Conservation (phyloP, 139 green algal genomes). For the Chlamydomonas applanata region DNA sequence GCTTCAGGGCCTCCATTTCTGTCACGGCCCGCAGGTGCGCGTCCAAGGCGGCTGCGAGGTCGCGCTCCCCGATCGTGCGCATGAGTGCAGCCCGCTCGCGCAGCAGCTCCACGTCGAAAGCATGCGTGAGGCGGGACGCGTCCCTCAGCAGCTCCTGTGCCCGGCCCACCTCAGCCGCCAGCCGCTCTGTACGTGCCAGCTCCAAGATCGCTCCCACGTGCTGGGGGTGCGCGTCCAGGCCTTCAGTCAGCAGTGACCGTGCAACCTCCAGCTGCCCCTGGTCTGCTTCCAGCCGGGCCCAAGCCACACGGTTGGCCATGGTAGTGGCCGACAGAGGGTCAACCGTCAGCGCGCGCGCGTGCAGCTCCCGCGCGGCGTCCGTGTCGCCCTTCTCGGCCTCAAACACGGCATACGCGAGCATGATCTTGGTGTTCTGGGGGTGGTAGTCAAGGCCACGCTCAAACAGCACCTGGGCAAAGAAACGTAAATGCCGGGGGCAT, state of each 20-base stretch:
- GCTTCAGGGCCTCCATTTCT: not conserved
- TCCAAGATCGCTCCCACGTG: not conserved
- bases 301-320: slow-evolving; percentile 25
- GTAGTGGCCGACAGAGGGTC: slow-evolving; percentile 15
- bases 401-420: slow-evolving; percentile 30
- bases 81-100: slow-evolving; percentile 13
- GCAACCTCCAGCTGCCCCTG: slow-evolving; percentile 15
- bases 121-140: not conserved
- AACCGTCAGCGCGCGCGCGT: slow-evolving; percentile 15
- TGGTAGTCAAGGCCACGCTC: slow-evolving; percentile 42
- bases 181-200: not conserved
- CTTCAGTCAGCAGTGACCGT: slow-evolving; percentile 16
- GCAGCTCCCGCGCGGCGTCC: slow-evolving; percentile 18
- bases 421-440: slow-evolving; percentile 52
- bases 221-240: slow-evolving; percentile 19
- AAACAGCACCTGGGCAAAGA: slow-evolving; percentile 55
- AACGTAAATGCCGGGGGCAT: no score
- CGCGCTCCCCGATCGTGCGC: slow-evolving; percentile 24
- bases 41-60: slow-evolving; percentile 21
- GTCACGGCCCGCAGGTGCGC: slow-evolving; percentile 15
- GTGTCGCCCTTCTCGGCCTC: slow-evolving; percentile 23
- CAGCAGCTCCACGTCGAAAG: slow-evolving; percentile 18
- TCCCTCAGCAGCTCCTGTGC: not conserved
- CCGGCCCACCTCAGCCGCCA: not conserved
- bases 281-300: slow-evolving; percentile 24